phyloP scores from a whole-genome alignment of 441 rosid genomes.

The Daphne laureola region DNA sequence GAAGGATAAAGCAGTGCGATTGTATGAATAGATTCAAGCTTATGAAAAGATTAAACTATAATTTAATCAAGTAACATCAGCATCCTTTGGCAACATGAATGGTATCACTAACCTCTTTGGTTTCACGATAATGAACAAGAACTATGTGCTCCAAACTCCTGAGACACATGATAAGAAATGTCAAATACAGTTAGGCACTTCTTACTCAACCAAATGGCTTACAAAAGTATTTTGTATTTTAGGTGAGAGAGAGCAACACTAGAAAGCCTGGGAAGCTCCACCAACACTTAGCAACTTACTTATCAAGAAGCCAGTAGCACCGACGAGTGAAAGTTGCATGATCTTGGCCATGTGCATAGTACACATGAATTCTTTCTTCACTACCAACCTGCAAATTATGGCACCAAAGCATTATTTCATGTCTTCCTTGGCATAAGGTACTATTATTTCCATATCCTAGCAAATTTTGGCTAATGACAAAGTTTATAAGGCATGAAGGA shows the following conservation, averaged over 20 bases:
- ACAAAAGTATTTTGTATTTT: slow-evolving; percentile 1
- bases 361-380: slow-evolving; percentile 92
- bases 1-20: too few relatives aligned
- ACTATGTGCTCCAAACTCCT: slow-evolving; percentile 83
- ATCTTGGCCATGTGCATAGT: slow-evolving; percentile 87
- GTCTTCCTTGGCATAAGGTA: not conserved
- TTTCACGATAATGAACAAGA: slow-evolving; percentile 94
- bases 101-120: slow-evolving; percentile 64
- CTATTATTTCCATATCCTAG: not conserved
- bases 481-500: too few relatives aligned
- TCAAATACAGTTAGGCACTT: slow-evolving; percentile 3
- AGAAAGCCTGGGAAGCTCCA: not conserved
- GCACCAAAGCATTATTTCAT: not conserved
- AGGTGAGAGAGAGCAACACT: not conserved
- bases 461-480: too few relatives aligned
- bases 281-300: slow-evolving; percentile 33
- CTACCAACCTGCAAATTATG: slow-evolving; percentile 54
- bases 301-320: slow-evolving; percentile 93
- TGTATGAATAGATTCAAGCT: too few relatives aligned
- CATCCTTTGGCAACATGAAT: too few relatives aligned
- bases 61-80: too few relatives aligned
- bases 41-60: too few relatives aligned
- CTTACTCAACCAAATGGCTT: not conserved
- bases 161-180: slow-evolving; percentile 21
- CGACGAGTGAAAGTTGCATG: slow-evolving; percentile 82